Evolutionary conservation across 2,329 filamentous ascomycete genomes (phyloP).

Genomic region (Fusarium gaditjirri): DNA sequence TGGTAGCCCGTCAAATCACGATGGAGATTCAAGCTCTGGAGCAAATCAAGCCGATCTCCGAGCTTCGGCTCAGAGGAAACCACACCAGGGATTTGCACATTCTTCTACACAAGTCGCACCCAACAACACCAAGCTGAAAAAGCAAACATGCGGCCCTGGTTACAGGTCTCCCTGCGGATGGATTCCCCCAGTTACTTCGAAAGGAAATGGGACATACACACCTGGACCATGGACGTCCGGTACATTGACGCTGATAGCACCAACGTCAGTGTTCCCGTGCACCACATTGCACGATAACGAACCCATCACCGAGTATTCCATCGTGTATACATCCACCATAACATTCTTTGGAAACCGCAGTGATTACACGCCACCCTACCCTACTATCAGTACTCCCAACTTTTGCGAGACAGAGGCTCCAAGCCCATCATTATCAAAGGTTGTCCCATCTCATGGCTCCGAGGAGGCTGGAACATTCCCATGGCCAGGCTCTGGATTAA

Average conservation of each 20-base stretch:
- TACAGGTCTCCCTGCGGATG: not conserved
- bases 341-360: constrained; percentile 59
- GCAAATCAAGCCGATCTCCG: not conserved
- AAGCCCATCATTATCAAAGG: not conserved
- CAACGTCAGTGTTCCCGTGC: constrained; percentile 45
- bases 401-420: constrained; percentile 49
- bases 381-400: constrained; percentile 53
- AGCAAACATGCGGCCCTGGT: not conserved
- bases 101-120: constrained; percentile 4
- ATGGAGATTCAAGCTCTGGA: not conserved
- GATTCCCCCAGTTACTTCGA: constrained; percentile 20
- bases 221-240: constrained; percentile 9
- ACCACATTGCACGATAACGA: constrained; percentile 46
- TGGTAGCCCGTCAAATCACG: not conserved
- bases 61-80: constrained; percentile 13
- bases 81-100: constrained; percentile 5
- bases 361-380: constrained; percentile 60
- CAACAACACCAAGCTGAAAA: constrained; percentile 9
- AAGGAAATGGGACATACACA: constrained; percentile 29
- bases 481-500: constrained; percentile 3
- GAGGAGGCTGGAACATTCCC: not conserved
- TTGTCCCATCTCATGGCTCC: not conserved
- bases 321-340: constrained; percentile 61
- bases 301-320: constrained; percentile 53
- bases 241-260: constrained; percentile 21